Base-by-base conservation (phyloP, 305 asterid genomes). In the Fraxinus dipetala region DNA sequence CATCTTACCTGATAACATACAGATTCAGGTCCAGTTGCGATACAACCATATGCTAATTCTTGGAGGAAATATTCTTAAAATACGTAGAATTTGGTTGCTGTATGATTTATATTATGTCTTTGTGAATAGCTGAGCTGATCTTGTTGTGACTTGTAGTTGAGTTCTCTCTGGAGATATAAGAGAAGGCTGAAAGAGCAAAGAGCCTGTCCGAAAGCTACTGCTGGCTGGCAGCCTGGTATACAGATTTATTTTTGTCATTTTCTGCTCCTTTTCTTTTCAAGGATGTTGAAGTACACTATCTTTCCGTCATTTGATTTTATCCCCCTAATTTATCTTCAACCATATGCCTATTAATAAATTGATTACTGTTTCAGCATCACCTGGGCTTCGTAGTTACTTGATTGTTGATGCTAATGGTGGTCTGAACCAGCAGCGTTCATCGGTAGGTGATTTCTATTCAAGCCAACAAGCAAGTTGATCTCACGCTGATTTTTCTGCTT, bases 401-500 rank as follows among this genome's bases (percentile, higher is more conserved):
- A 83, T 93, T 79, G 90, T 94, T 16, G 97, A 93, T 67, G 97
- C 98, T 86, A 94, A 94, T 85, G 98, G 98, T 81, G 98, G 98
- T 73, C 91, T 94, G 40, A 94, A 94, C 85, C 98, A 94, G 87
- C 98, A 94, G 82, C 91, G 98, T n/a, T 88, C 97, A 77, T 94
- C 98, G 86, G 98, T 94, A 88, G 85, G 93, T 86, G 24, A 51
- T 83, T 79, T 35, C 31, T 10, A 75, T 84, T 51, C 72, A 14
- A 22, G 36, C 59, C 74, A 51, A 54, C 35, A 67, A 28, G 6
- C 36, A 67, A 67, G 32, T 69, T 32, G 69, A 63, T 78, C 82
- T 79, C 84, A 59, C 72, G 22, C 76, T 76, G 74, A 70, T 36
- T 67, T 77, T 45, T 82, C 78, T 65, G 61, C 14, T 80, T 63